phyloP scores from a whole-genome alignment of 2,329 filamentous ascomycete species.

The Ophiocordyceps australis region DNA sequence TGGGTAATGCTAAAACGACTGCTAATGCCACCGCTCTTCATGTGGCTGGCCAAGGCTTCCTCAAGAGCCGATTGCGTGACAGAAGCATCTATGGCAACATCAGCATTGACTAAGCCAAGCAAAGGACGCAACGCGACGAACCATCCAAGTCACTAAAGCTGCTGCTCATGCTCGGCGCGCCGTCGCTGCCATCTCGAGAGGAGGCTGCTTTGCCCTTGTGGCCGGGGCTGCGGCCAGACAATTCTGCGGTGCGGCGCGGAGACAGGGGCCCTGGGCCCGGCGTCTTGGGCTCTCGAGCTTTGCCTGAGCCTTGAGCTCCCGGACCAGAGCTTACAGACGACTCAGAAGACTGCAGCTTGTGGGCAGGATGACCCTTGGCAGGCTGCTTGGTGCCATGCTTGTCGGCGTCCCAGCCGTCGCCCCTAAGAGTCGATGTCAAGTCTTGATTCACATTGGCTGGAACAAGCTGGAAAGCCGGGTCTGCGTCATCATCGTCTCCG shows the following conservation, averaged over 20 bases:
- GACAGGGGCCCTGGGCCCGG: slow-evolving; percentile 33
- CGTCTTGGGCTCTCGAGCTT: slow-evolving; percentile 14
- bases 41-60: slow-evolving; percentile 48
- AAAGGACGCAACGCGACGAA: slow-evolving; percentile 10
- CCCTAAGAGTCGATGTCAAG: slow-evolving; percentile 32
- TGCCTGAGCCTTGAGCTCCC: slow-evolving; percentile 12
- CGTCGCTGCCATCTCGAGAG: slow-evolving; percentile 48
- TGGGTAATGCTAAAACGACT: slow-evolving; percentile 50
- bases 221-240: slow-evolving; percentile 34
- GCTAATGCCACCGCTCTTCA: slow-evolving; percentile 15
- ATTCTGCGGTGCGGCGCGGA: slow-evolving; percentile 39
- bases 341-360: slow-evolving; percentile 39
- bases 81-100: slow-evolving; percentile 41
- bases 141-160: slow-evolving; percentile 77
- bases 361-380: too few species aligned
- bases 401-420: slow-evolving; percentile 14
- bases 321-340: slow-evolving; percentile 40
- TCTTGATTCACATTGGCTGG: slow-evolving; percentile 20
- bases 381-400: slow-evolving; percentile 13
- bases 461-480: slow-evolving; percentile 36
- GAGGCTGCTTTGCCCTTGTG: slow-evolving; percentile 30
- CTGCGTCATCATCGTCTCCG: slow-evolving; percentile 36
- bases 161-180: slow-evolving; percentile 65
- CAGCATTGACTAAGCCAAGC: slow-evolving; percentile 2
- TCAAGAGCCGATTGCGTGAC: slow-evolving; percentile 68